Evolutionary conservation across 164 flowering plant species (phyloP), one percentile per base, ranked within the genome.

Genomic region (Vitis rotundifolia): DNA sequence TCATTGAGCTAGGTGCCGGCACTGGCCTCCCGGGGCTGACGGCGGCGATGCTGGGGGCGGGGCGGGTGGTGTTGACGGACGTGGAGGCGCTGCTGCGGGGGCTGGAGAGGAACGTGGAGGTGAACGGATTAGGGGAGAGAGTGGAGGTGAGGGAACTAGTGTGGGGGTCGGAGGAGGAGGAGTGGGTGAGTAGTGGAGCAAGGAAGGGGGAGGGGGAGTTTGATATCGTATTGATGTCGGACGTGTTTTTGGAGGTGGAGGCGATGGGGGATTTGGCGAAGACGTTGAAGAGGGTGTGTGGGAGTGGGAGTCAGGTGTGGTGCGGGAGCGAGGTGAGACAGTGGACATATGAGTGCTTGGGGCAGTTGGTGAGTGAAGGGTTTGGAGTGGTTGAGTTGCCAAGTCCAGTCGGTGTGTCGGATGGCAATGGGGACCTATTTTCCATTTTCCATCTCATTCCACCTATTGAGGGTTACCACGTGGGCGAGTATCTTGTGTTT

Each of bases 1-100:
- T 85, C 3, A 9, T 82, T 13, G 84, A 85, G 70, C 78, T 85
- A 15, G 85, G 88, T 14, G 82, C 85, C 22, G 88, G 88, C 10
- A 70, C 83, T 48, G 88, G 86, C 0, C 74, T 85, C 28, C 88
- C 83, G 1, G 88, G 88, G 8, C 52, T 82, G 63, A 71, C 76
- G 1, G 80, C 88, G 0, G 84, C 84, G 0, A 9, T 52, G n/a
- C 73, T 85, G 18, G 88, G 88, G 16, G 83, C 85, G 1, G 11
- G 19, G 47, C 81, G 71, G 9, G 88, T 81, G 8, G 44, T 78
- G 37, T 74, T 85, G 11, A 81, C 86, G 5, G 88, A 85, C 63
- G 53, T 83, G 8, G 60, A 60, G 10, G 59, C 64, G 8, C 65
- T 85, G 53, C 77, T 81, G 13, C 75, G 70, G 0, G 79, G 79